These are phyloP conservation scores for Aureobasidium sp. DNA, from an alignment of 2,329 filamentous ascomycete species.

Conservation along the genomic window DNA sequence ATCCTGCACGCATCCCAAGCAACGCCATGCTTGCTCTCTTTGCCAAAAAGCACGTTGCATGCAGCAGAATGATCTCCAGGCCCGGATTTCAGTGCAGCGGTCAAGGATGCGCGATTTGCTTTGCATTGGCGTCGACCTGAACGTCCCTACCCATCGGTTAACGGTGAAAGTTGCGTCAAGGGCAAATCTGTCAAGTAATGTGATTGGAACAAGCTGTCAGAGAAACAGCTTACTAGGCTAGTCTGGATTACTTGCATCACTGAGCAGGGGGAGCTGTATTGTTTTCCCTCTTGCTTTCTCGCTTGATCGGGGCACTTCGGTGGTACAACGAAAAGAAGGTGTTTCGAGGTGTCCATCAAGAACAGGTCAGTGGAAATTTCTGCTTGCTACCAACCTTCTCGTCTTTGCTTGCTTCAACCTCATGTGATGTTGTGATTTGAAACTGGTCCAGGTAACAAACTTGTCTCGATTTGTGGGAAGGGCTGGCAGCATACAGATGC, in stretches of 20 bases:
- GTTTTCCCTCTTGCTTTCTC: not conserved
- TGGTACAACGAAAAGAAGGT: not conserved
- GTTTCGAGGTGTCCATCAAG: not conserved
- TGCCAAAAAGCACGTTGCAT: constrained; percentile 5
- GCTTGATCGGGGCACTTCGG: constrained; percentile 7
- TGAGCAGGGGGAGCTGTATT: not conserved
- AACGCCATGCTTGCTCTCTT: constrained; percentile 11
- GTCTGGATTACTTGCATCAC: constrained; percentile 1
- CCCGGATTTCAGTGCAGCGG: constrained; percentile 5
- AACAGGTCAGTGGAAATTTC: constrained; percentile 7
- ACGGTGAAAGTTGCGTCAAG: not conserved
- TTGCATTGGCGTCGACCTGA: not conserved
- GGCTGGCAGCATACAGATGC: constrained; percentile 10
- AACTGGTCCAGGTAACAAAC: constrained; percentile 1
- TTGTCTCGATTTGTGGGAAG: not conserved
- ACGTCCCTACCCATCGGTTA: not conserved
- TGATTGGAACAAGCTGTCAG: not conserved
- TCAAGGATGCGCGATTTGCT: constrained; percentile 11
- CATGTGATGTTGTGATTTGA: constrained; percentile 4
- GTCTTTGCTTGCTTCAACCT: not conserved
- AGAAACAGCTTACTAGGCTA: not conserved
- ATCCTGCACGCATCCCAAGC: not conserved
- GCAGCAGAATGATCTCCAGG: constrained; percentile 4
- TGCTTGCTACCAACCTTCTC: not conserved
- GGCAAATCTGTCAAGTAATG: not conserved